Evolutionary conservation across 1,284 basidiomycete genomes (phyloP).

Genomic region (Tilletia indica): DNA sequence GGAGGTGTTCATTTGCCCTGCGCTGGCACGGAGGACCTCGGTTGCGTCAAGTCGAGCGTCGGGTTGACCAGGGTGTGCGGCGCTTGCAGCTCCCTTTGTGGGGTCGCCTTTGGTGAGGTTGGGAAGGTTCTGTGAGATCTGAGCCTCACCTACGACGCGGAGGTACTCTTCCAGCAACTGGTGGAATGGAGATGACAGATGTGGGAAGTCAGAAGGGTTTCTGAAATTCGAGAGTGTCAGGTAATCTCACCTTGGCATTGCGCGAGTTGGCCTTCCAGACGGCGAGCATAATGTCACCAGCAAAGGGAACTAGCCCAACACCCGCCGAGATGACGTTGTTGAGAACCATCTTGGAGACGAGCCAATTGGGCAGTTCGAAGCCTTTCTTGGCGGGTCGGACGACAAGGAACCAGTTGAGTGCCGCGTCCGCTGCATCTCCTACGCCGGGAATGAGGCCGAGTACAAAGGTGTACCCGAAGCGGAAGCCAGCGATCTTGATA

Average conservation of each 20-base stretch:
- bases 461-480: conserved; percentile 72
- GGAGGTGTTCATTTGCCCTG: background rate
- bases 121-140: conserved; percentile 11
- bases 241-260: conserved; percentile 64
- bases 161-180: conserved; percentile 17
- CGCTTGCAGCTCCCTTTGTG: background rate
- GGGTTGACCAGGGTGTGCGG: background rate
- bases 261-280: conserved; percentile 83
- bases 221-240: background rate
- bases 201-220: too few relatives aligned
- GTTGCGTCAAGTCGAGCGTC: background rate
- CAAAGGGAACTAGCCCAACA: conserved; percentile 73
- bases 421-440: conserved; percentile 68
- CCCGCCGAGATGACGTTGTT: conserved; percentile 74
- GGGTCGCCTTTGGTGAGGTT: conserved; percentile 7
- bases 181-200: too few relatives aligned
- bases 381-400: conserved; percentile 70
- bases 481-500: conserved; percentile 75
- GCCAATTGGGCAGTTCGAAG: conserved; percentile 61
- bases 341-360: conserved; percentile 63
- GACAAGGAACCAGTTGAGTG: conserved; percentile 75
- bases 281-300: conserved; percentile 74
- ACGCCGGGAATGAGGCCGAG: conserved; percentile 70
- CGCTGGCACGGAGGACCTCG: background rate
- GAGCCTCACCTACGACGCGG: conserved; percentile 12